These are phyloP conservation scores for Leccinum disarticulatum DNA, from an alignment of 768 basidiomycete genomes.

Conservation along the genomic window DNA sequence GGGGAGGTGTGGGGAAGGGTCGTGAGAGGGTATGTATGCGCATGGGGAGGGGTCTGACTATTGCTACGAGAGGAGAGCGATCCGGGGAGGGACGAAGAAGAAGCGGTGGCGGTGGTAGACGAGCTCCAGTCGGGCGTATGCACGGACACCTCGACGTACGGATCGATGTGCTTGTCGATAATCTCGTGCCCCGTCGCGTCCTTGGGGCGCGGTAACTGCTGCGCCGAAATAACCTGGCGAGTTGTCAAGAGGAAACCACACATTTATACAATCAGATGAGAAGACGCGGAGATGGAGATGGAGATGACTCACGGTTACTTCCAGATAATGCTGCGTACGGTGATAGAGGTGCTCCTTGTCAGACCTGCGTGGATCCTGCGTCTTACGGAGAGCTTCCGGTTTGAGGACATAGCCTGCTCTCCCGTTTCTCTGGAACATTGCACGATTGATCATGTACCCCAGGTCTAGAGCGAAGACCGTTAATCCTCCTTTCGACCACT, in stretches of 20 bases:
- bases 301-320: conserved; percentile 52
- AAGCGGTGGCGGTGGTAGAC: background rate
- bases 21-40: background rate
- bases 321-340: conserved; percentile 58
- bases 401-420: conserved; percentile 88
- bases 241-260: background rate
- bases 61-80: background rate
- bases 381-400: conserved; percentile 69
- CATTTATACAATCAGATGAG: background rate
- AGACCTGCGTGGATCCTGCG: conserved; percentile 48
- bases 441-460: conserved; percentile 89
- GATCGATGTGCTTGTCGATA: conserved; percentile 59
- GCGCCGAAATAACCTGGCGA: conserved; percentile 74
- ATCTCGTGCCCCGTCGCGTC: conserved; percentile 63
- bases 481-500: conserved; percentile 1
- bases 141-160: conserved; percentile 79
- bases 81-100: background rate
- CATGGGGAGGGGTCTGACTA: background rate
- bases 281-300: background rate
- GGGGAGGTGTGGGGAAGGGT: background rate
- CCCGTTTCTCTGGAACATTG: conserved; percentile 94
- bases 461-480: conserved; percentile 53
- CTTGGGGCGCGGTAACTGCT: conserved; percentile 79
- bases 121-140: conserved; percentile 70
- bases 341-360: conserved; percentile 57